Evolutionary conservation across 192 early-diverging fungal genomes (phyloP).

Genomic region (Allomyces macrogynus): DNA sequence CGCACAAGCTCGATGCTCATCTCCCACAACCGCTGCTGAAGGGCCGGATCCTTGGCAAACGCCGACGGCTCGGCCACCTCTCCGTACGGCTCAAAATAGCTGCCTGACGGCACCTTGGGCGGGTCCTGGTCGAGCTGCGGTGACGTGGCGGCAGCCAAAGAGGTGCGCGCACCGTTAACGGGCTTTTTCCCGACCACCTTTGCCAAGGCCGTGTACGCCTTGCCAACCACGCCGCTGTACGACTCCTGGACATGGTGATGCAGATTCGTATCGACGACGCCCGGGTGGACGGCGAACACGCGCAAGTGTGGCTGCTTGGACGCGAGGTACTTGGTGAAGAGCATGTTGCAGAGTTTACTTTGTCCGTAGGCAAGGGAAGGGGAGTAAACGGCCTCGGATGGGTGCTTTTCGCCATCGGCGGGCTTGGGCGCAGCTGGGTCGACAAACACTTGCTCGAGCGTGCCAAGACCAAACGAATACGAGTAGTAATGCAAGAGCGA

Average conservation of each 20-base stretch:
- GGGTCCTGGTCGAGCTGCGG: background rate
- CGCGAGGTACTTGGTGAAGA: constrained; percentile 22
- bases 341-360: constrained; percentile 30
- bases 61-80: background rate
- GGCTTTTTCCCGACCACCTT: background rate
- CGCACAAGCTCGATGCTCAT: background rate
- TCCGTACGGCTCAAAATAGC: background rate
- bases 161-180: background rate
- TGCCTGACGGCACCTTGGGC: background rate
- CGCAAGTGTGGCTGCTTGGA: constrained; percentile 11
- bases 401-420: too few species aligned
- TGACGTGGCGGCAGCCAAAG: background rate
- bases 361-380: constrained; percentile 27
- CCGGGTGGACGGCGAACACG: constrained; percentile 35
- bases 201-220: background rate
- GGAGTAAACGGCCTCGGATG: too few species aligned
- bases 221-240: background rate
- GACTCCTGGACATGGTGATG: constrained; percentile 8
- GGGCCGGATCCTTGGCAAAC: background rate
- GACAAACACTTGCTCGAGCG: background rate
- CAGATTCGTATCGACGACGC: constrained; percentile 23
- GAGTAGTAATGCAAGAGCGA: constrained; percentile 3
- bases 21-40: background rate
- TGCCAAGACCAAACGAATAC: too few species aligned
- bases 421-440: background rate